Evolutionary conservation across 441 rosid species (phyloP), one percentile per base, ranked within the genome.

Genomic region (Brassica balearica): DNA sequence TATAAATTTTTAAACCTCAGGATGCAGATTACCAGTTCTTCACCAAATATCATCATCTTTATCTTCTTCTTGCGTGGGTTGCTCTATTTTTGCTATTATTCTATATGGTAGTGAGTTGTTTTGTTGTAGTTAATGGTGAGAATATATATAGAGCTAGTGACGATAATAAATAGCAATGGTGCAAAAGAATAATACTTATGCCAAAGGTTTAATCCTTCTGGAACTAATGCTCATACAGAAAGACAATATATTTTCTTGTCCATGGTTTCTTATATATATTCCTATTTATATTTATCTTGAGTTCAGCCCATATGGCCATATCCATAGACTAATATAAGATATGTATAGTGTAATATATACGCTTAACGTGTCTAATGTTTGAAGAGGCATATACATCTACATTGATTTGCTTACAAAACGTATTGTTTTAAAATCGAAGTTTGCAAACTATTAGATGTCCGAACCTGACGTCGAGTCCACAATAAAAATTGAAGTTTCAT

Each of bases 1-100:
- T 3, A 34, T 41, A 71, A 17, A 36, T 71, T 82, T 88, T 88
- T 81, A 89, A 89, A 94, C 98, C 97, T 94, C 97, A 92, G 97
- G 98, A 94, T 92, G 97, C 98, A 94, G 98, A 92, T 94, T 94
- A 92, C 88, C 93, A 61, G 46, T 74, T 89, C 93, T 82, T 82
- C 62, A 86, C 82, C 89, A 85, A 82, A 71, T 80, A 72, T 10
- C 73, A 53, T 43, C 67, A 38, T 41, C 72, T 63, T 79, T 60
- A 7, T 65, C 43, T 55, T 62, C 25, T 56, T 17, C 60, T 1
- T 38, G 6, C 0, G 12, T 19, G 9, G 36, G 38, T 32, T 78
- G 29, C 19, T 61, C 41, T 62, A 27, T 27, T 62, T 27, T 11
- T 25, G 9, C 19, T 65, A 72, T 19, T 71, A 43, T 65, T 58